These are phyloP conservation scores for Ampelomyces quisqualis DNA, from an alignment of 2,329 filamentous ascomycete species.

Conservation along the genomic window DNA sequence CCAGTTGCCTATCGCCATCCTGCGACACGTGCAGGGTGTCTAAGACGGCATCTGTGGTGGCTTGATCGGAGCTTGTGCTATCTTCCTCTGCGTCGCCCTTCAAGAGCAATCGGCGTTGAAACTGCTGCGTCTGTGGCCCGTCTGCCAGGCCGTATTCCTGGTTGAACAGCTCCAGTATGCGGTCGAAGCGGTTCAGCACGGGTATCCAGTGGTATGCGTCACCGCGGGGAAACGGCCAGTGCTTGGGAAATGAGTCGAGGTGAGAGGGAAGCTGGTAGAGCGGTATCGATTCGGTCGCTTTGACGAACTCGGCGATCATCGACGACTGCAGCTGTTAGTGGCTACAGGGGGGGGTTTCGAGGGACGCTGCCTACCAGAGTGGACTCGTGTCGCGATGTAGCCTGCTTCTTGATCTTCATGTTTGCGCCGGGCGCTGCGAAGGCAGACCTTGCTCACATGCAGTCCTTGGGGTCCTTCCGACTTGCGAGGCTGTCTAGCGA, in stretches of 20 bases:
- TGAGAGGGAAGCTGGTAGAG: constrained; percentile 75
- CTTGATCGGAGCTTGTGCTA: constrained; percentile 20
- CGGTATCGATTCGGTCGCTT: constrained; percentile 65
- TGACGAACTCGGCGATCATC: constrained; percentile 79
- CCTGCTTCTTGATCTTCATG: constrained; percentile 60
- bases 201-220: constrained; percentile 99
- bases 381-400: constrained; percentile 56
- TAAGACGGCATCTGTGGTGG: constrained; percentile 52
- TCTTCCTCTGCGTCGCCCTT: constrained; percentile 56
- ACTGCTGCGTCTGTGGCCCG: constrained; percentile 77
- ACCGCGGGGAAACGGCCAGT: constrained; percentile 94
- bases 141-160: constrained; percentile 75
- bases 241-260: constrained; percentile 76
- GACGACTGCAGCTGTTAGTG: constrained; percentile 64
- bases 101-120: constrained; percentile 65
- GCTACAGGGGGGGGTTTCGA: background rate
- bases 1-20: constrained; percentile 77
- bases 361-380: constrained; percentile 47
- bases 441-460: constrained; percentile 40
- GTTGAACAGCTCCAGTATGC: constrained; percentile 79
- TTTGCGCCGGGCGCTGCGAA: constrained; percentile 41
- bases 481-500: constrained; percentile 5
- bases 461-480: constrained; percentile 10
- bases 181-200: constrained; percentile 89
- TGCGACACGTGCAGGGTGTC: constrained; percentile 62